Evolutionary conservation across 306 rosid species (phyloP).

Genomic region (Astragalus glycyphyllos): DNA sequence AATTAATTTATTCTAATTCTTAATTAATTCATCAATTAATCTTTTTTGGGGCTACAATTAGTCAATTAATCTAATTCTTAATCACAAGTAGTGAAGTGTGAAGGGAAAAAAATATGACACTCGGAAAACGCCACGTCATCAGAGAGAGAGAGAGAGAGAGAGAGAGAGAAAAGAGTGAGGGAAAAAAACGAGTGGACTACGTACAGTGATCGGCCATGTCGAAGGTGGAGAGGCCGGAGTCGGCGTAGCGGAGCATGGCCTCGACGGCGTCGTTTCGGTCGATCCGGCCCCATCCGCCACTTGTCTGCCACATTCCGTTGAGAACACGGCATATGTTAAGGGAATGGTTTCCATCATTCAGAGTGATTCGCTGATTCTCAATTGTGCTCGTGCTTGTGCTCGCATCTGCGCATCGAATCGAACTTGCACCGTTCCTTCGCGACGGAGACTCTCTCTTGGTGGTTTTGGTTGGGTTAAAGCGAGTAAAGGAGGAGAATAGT

Average conservation of each 20-base stretch:
- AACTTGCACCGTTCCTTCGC: conserved; percentile 13
- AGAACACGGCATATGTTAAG: conserved; percentile 74
- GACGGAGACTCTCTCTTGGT: conserved; percentile 1
- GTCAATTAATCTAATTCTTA: background rate
- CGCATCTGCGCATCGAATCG: conserved; percentile 54
- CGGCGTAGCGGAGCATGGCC: conserved; percentile 89
- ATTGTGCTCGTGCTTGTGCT: conserved; percentile 29
- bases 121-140: conserved; percentile 30
- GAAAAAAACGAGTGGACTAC: conserved; percentile 28
- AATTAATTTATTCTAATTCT: no score
- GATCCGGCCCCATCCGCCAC: conserved; percentile 90
- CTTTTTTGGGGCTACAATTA: no score
- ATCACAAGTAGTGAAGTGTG: background rate
- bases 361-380: conserved; percentile 54
- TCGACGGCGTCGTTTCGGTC: conserved; percentile 83
- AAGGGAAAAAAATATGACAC: background rate
- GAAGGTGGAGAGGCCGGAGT: conserved; percentile 83
- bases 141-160: background rate
- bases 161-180: conserved; percentile 20
- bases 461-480: conserved; percentile 31
- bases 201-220: conserved; percentile 98
- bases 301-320: conserved; percentile 92
- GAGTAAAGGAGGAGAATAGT: conserved; percentile 37
- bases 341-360: conserved; percentile 69
- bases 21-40: no score